Base-by-base conservation (phyloP, 2,329 filamentous ascomycete species). In the Diaporthe batatas region DNA sequence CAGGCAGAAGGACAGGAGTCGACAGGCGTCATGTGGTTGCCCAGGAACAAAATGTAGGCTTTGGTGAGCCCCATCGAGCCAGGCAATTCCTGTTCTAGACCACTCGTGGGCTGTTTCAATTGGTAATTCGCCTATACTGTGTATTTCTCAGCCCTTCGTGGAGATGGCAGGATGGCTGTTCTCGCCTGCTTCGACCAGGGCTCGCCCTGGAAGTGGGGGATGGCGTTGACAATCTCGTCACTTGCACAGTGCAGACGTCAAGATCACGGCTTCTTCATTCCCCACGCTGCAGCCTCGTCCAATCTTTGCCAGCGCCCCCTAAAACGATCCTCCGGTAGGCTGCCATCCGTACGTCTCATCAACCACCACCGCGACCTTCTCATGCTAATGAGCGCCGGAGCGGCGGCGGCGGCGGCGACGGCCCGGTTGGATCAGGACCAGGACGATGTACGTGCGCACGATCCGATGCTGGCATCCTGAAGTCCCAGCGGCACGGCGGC, bases 71-170 rank as follows among this genome's bases (percentile, higher is more conserved):
- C 29, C 25, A 42, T 39, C 16, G 23, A 59, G 71, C 71, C 64
- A 72, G 54, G 62, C 29, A 49, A 8, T 23, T 34, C 42, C 58
- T 25, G 70, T 47, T 62, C 71, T 55, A 69, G 71, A 72, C 71
- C 64, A 68, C 54, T 49, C 47, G 64, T 34, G n/a, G 54, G 21
- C 64, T 51, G 55, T 69, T 54, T 72, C 54, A 42, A 53, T 65
- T 59, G 54, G 29, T 42, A 51, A 47, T 39, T 49, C 53, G 23
- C 32, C 39, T 5, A 2, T 29, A 29, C 29, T 29, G 29, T 29
- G n/a, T 49, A 54, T 49, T 59, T 70, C 68, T 70, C 68, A 59
- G 42, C 68, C 59, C 59, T 65, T 70, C 54, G 59, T 70, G 59
- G 68, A 59, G 68, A 59, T 25, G 68, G 54, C 55, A 32, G 59